Evolutionary conservation across 2,329 filamentous ascomycete genomes (phyloP).

Genomic region (Atkinsonella hypoxylon): DNA sequence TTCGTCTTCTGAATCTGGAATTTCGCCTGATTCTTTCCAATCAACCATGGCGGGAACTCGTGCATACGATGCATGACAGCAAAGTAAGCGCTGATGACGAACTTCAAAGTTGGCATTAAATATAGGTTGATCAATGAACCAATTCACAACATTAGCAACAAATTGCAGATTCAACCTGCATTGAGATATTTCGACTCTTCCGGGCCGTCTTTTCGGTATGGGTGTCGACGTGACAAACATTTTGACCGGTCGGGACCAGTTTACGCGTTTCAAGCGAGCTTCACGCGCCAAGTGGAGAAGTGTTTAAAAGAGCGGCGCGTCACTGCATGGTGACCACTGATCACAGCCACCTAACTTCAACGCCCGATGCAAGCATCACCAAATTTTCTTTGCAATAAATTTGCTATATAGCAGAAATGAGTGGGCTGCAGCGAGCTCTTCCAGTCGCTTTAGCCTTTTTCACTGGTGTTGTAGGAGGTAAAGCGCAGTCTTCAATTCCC

Average conservation of each 20-base stretch:
- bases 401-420: conserved; percentile 12
- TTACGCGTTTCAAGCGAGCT: not conserved
- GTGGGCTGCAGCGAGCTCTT: conserved; percentile 22
- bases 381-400: not conserved
- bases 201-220: not conserved
- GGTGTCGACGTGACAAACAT: not conserved
- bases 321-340: not conserved
- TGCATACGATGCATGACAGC: conserved; percentile 1
- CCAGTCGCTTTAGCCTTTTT: conserved; percentile 25
- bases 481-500: not conserved
- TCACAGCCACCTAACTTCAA: no score
- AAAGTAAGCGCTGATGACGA: not conserved
- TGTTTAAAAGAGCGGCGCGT: not conserved
- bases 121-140: no score
- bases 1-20: conserved; percentile 40
- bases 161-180: not conserved
- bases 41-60: conserved; percentile 25
- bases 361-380: no score
- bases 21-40: conserved; percentile 38
- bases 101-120: not conserved
- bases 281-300: conserved; percentile 13
- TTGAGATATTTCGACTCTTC: not conserved
- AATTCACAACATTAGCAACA: not conserved
- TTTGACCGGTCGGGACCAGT: not conserved
- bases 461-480: conserved; percentile 25